phyloP scores from a whole-genome alignment of 2,329 filamentous ascomycete species.

The Dactylellina cionopaga region DNA sequence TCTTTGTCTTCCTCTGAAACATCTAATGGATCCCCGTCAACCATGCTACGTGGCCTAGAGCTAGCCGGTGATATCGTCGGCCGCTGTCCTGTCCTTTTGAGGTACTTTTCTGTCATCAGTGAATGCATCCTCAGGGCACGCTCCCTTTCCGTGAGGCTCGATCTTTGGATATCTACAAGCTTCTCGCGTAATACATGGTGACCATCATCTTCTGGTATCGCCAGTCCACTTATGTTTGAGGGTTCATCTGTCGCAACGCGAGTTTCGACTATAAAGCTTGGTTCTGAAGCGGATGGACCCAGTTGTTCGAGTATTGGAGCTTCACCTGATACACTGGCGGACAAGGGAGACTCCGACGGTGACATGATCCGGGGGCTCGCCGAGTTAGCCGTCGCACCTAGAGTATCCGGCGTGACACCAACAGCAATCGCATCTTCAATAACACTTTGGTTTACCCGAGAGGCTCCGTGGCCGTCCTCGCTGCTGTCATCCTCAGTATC shows the following conservation, averaged over 20 bases:
- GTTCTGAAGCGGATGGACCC: background rate
- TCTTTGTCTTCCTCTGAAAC: conserved; percentile 61
- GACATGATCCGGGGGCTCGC: conserved; percentile 27
- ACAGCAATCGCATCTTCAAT: conserved; percentile 17
- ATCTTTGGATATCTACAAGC: conserved; percentile 75
- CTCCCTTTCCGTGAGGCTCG: conserved; percentile 68
- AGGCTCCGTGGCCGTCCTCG: conserved; percentile 8
- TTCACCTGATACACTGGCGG: conserved; percentile 14
- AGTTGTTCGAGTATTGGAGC: background rate
- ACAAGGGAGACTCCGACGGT: conserved; percentile 38
- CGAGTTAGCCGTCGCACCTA: background rate
- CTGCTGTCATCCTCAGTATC: conserved; percentile 44
- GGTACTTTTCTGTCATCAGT: conserved; percentile 75
- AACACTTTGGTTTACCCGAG: conserved; percentile 4
- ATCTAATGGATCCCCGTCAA: conserved; percentile 55
- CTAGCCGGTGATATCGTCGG: conserved; percentile 60
- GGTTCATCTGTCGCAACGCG: background rate
- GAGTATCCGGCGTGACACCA: background rate
- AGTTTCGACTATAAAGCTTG: background rate
- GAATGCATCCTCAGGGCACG: conserved; percentile 79
- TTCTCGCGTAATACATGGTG: conserved; percentile 74
- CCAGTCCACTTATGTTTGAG: conserved; percentile 25
- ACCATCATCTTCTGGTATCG: conserved; percentile 79
- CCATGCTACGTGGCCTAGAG: conserved; percentile 64
- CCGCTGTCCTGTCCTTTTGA: conserved; percentile 56